Evolutionary conservation across 148 eudicot species (phyloP), one percentile per base, ranked within the genome.

Genomic region (Rhododendron henanense): DNA sequence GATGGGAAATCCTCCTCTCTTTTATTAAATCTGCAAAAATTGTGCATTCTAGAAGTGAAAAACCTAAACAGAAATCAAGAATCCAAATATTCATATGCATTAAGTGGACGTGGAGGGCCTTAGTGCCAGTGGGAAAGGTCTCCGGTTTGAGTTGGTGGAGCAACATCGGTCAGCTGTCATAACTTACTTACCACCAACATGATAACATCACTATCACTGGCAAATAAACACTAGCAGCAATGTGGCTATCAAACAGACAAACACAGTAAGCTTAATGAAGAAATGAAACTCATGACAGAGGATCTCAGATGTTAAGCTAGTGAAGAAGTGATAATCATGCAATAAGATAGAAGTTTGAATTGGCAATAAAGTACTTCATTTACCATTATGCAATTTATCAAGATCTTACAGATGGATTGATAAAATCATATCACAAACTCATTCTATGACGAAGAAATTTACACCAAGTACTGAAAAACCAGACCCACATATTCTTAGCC

Each of bases 1-100:
- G 97, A 93, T 57, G 94, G 88, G 84, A 96, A 96, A 90, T 96
- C 98, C 3, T 96, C 99, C 81, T 93, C 96, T 90, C 97, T 91
- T 92, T 94, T 96, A 89, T 96, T 96, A 85, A 88, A 96, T 91
- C 97, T 96, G 90, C 48, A 47, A 84, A 73, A 85, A 44, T 51
- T 57, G 65, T 28, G 10, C 39, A 44, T 76, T 86, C 14, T 8
- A 39, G 4, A 79, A 51, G 35, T 65, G 21, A 55, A 51, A 10
- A 53, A 82, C 82, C 87, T 57, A 57, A 51, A 31, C 21, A 37
- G 50, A 73, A 2, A 6, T 33, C 85, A 78, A n/a, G 67, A 47
- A 81, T 74, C 16, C 39, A 51, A 74, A 10, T 18, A 3, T 21
- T 59, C 65, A 21, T 59, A 19, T 21, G 65, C 25, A 19, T 19